Base-by-base conservation (phyloP, 2,329 filamentous ascomycete species). In the Xylariaceae sp. region DNA sequence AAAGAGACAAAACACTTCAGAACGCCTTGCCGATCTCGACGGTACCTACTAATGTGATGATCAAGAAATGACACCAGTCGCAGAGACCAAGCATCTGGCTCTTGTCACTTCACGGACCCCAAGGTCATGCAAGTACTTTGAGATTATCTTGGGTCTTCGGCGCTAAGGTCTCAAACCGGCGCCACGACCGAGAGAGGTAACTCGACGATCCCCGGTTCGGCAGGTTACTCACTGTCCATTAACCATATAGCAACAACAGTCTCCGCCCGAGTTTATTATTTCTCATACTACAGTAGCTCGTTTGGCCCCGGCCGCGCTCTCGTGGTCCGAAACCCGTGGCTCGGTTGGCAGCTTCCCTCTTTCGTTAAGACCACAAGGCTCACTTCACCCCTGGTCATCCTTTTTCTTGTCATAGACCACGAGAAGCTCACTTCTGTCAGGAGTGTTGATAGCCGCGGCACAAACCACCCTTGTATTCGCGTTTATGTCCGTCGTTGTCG, bases 361-460 rank as follows among this genome's bases (percentile, higher is more conserved):
- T 61, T 53, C 50, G 48, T 37, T 49, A 49, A 58, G 55, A 58
- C 30, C 41, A 58, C 58, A 55, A 45, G 53, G 50, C 49, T 40
- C 49, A 48, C 52, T 55, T 45, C 15, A 9, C 50, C 21, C 54
- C 57, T 55, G 53, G 53, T 57, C 50, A 52, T 64, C 59, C 57
- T 55, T 30, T 52, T 58, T 37, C 37, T 60, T 60, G 35, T 33
- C 53, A 53, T 3, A 27, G 59, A 49, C 60, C 63, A 65, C 63
- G 64, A 61, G 64, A 60, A 58, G 59, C 43, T 64, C 55, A 57
- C 53, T 60, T 55, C 55, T 53, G 10, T 44, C 45, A 37, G 24
- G 33, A 26, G 43, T 44, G 21, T 18, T 11, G 52, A 29, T 24
- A 41, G 49, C 42, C 57, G 44, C 44, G 33, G 50, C 47, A 42